Evolutionary conservation across 306 rosid genomes (phyloP), one percentile per base, ranked within the genome.

Genomic region (Corylus heterophylla): DNA sequence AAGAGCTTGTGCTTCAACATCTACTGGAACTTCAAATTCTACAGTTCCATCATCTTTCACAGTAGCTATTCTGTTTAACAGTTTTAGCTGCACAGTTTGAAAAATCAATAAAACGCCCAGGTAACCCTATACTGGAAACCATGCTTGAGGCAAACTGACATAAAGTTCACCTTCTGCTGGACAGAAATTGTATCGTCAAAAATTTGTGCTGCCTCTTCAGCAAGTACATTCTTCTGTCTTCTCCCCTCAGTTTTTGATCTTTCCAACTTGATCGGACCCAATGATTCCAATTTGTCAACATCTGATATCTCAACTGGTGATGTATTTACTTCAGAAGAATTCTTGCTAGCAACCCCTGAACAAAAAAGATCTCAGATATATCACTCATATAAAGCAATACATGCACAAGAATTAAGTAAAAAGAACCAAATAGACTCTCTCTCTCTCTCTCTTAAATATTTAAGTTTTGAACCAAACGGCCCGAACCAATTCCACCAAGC

Each of bases 11-110:
- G 96, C 71, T 79, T 88, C 94, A 70, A 89, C 90, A 78, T 93
- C 97, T 73, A 55, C 90, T 14, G 94, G 92, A 89, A 93, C 91
- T 73, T 91, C 97, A 88, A 96, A 91, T 78, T 96, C 94, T 69
- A 96, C 98, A 54, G 99, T 93, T 83, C 99, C 98, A 58, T 96
- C 89, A 84, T 85, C 90, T 87, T 93, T 96, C 42, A 96, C 94
- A 27, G 99, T 90, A 78, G 99, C 94, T 87, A 96, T 87, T 88
- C 93, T 91, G 62, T 87, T 90, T 86, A 93, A 90, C 87, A 93
- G 82, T 82, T 85, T 87, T 78, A 93, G 86, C 99, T 96, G 99
- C 91, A 84, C 45, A 74, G 64, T 79, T 74, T 78, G 74, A 80
- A 80, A 82, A 69, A 25, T 55, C 79, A 79, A 54, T 61, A 62